Evolutionary conservation across 2,329 filamentous ascomycete genomes (phyloP).

Genomic region (Nemania bipapillata): DNA sequence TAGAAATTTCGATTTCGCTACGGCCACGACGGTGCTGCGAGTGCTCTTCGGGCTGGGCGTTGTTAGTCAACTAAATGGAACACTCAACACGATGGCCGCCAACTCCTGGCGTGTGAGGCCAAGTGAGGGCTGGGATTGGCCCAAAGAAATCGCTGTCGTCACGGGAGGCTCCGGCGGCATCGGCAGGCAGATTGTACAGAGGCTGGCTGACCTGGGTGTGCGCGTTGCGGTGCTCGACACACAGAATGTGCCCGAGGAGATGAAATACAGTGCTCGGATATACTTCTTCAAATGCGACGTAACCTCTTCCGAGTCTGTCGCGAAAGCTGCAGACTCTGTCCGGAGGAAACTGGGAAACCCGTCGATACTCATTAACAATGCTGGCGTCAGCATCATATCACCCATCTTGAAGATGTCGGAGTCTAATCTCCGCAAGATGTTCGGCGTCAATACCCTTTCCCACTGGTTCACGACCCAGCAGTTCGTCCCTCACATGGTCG

Average conservation of each 20-base stretch:
- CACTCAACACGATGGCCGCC: slow-evolving; percentile 26
- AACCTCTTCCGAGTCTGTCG: slow-evolving; percentile 31
- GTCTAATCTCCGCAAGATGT: slow-evolving; percentile 30
- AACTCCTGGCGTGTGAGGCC: slow-evolving; percentile 35
- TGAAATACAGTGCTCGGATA: slow-evolving; percentile 26
- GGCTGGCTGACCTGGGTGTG: slow-evolving; percentile 28
- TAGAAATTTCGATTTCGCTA: slow-evolving; percentile 18
- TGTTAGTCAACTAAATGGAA: slow-evolving; percentile 19
- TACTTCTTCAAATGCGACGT: slow-evolving; percentile 38
- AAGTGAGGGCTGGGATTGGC: slow-evolving; percentile 40
- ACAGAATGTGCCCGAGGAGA: slow-evolving; percentile 31
- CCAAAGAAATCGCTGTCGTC: slow-evolving; percentile 37
- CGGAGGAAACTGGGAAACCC: slow-evolving; percentile 35
- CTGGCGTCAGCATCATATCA: slow-evolving; percentile 28
- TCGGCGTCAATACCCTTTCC: slow-evolving; percentile 35
- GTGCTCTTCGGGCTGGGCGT: slow-evolving; percentile 32
- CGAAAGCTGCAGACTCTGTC: slow-evolving; percentile 30
- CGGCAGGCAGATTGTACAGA: slow-evolving; percentile 34
- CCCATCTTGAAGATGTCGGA: slow-evolving; percentile 34
- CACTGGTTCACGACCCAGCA: slow-evolving; percentile 39
- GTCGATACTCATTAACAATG: slow-evolving; percentile 40
- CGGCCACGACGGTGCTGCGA: slow-evolving; percentile 14
- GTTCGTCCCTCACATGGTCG: slow-evolving; percentile 39
- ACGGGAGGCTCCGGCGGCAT: slow-evolving; percentile 39
- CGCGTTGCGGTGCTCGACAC: slow-evolving; percentile 38